Conservation (phyloP, 345 rosid genomes). For the rapeseed (Brassica napus) region Da-Ae NC_063448.1:27209001-27209500, state of each 20-base stretch:
- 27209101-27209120: not conserved
- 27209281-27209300: not conserved
- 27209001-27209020: not conserved
- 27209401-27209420: not conserved
- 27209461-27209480: not conserved
- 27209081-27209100: not conserved
- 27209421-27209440: not conserved
- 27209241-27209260: not conserved
- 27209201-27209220: not conserved
- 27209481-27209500: not conserved
- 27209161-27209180: not conserved
- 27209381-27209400: not conserved
- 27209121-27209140: not conserved
- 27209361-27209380: not conserved
- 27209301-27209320: not conserved
- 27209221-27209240: not conserved
- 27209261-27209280: not conserved
- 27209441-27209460: not conserved
- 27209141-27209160: not conserved
- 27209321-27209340: not conserved
- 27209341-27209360: not conserved
- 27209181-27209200: not conserved
- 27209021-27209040: not conserved
- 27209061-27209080: not conserved
- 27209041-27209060: not conserved